phyloP scores from a whole-genome alignment of 2,329 filamentous ascomycete genomes.

The Colletotrichum sp. region DNA sequence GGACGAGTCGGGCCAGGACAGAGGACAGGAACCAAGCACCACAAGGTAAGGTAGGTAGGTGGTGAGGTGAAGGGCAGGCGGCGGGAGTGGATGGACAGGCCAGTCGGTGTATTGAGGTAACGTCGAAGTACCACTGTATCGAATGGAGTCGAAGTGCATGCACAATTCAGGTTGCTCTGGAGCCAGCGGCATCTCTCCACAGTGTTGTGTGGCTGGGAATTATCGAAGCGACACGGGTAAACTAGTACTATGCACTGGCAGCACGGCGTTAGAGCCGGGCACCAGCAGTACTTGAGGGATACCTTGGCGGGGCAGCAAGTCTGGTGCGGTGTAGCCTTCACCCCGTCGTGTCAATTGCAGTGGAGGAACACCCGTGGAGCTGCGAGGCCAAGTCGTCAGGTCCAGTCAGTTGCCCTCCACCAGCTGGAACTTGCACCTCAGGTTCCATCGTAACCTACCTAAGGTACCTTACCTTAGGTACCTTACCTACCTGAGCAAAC shows the following conservation, averaged over 20 bases:
- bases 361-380: not conserved
- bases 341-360: not conserved
- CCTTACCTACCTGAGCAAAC: not conserved
- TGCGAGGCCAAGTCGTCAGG: not conserved
- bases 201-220: not conserved
- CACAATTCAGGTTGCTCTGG: not conserved
- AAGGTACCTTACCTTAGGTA: not conserved
- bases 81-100: not conserved
- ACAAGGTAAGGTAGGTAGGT: not conserved
- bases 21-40: not conserved
- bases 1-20: not conserved
- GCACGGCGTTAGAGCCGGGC: not conserved
- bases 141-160: not conserved
- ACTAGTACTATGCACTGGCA: not conserved
- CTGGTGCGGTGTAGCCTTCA: not conserved
- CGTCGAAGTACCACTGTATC: not conserved
- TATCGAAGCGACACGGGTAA: not conserved
- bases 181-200: not conserved
- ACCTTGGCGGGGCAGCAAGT: not conserved
- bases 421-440: slow-evolving; percentile 2
- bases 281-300: not conserved
- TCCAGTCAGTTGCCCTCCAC: slow-evolving; percentile 4
- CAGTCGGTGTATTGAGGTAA: not conserved
- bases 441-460: not conserved
- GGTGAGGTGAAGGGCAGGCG: slow-evolving; percentile 14